Conservation (phyloP, 2,329 filamentous ascomycete genomes). For the Sporothrix pseudoabietina region DNA sequence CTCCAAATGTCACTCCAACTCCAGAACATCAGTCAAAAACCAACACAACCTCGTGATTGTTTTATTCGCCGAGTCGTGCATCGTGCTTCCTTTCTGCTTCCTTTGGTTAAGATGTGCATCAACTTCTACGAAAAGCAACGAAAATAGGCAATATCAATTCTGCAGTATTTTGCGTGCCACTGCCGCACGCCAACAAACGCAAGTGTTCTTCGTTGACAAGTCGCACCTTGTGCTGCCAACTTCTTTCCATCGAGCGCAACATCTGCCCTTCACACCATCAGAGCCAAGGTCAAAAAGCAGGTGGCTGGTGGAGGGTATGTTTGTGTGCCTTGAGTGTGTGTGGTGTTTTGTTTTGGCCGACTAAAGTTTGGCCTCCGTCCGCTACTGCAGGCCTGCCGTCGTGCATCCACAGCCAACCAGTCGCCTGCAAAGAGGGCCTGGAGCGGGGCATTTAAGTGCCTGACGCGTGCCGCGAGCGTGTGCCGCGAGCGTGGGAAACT, state of each 20-base stretch:
- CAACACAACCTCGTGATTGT: neutral
- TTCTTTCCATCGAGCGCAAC: neutral
- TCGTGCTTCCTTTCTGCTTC: neutral
- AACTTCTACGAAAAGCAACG: neutral
- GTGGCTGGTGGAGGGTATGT: conserved; percentile 26
- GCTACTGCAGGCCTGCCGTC: conserved; percentile 3
- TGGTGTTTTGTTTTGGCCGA: conserved; percentile 3
- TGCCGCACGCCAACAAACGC: neutral
- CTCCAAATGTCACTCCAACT: neutral
- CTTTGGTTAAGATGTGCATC: neutral
- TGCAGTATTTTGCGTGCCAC: neutral
- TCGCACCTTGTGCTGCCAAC: neutral
- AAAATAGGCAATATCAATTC: neutral
- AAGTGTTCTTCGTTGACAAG: neutral
- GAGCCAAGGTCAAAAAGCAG: neutral
- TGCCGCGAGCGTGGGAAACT: neutral
- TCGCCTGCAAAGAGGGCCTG: neutral
- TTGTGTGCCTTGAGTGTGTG: neutral
- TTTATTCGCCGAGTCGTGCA: neutral
- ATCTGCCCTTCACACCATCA: conserved; percentile 2
- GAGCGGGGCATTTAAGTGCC: neutral
- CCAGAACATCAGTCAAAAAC: neutral
- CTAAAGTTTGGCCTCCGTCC: neutral
- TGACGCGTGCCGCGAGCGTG: conserved; percentile 13
- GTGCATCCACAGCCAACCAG: conserved; percentile 19